These are phyloP conservation scores for Botrytis paeoniae DNA, from an alignment of 2,329 filamentous ascomycete species.

Conservation along the genomic window DNA sequence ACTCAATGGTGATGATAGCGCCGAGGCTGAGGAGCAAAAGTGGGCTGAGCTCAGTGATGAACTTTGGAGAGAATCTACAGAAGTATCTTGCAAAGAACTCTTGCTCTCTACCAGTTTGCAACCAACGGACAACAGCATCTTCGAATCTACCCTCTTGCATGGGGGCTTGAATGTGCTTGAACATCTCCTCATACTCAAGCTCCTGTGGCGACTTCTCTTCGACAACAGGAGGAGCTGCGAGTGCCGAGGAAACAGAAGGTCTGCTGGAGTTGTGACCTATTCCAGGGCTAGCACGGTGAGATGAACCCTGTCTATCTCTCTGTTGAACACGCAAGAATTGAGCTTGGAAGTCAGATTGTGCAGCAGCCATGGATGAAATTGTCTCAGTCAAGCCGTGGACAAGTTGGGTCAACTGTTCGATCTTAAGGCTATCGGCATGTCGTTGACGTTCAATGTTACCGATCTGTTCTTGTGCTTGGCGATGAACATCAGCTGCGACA, in stretches of 20 bases:
- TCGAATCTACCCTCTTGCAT: constrained; percentile 62
- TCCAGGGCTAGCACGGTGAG: constrained; percentile 20
- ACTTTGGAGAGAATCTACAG: constrained; percentile 49
- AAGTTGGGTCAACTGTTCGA: constrained; percentile 67
- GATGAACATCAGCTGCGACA: constrained; percentile 66
- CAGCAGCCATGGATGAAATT: constrained; percentile 65
- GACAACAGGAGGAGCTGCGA: constrained; percentile 24
- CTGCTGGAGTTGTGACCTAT: constrained; percentile 12
- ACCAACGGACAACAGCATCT: constrained; percentile 63
- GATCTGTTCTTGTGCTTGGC: constrained; percentile 43
- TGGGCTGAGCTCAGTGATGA: constrained; percentile 56
- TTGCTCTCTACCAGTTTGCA: constrained; percentile 60
- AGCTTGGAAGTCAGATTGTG: constrained; percentile 67
- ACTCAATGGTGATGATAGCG: constrained; percentile 58
- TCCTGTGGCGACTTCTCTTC: constrained; percentile 17
- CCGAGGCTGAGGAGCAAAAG: constrained; percentile 63
- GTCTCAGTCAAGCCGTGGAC: constrained; percentile 66
- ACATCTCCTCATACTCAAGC: constrained; percentile 52
- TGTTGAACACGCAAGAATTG: constrained; percentile 58
- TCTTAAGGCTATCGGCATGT: constrained; percentile 52
- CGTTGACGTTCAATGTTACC: constrained; percentile 34
- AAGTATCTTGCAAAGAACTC: constrained; percentile 60
- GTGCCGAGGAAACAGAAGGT: constrained; percentile 25
- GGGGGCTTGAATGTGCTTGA: constrained; percentile 58
- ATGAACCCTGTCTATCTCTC: constrained; percentile 40